Base-by-base conservation (phyloP, 78 protist species). In the Tieghemostelium lacteum region DNA sequence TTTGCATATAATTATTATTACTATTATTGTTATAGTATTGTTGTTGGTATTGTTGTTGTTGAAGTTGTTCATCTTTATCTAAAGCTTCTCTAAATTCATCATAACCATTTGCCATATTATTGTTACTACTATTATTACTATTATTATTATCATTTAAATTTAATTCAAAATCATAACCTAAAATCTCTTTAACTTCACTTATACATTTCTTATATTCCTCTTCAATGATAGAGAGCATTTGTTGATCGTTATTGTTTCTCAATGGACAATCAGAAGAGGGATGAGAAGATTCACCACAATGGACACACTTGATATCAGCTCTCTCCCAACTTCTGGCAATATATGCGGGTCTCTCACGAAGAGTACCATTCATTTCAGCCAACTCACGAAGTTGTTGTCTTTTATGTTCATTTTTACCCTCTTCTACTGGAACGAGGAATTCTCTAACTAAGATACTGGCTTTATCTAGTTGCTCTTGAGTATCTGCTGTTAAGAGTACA, bases 311-410 rank as follows among this genome's bases (percentile, higher is more conserved):
- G 19, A 93, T 85, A 31, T 76, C 89, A 4, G 72, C 92, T 10
- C 78, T 60, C 1, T 49, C 55, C 85, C 86, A 91, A n/a, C 54
- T 39, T 40, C 54, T 60, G 7, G 87, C 74, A 42, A 75, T 57
- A 28, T 62, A 93, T 0, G 88, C 85, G 5, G 91, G 80, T 22
- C 94, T 61, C 29, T 93, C 95, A 33, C 95, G 45, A 3, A 96
- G 95, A 1, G 98, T 97, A 39, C 98, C 98, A 65, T 97, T 95
- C 92, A 95, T 75, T 31, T 78, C 67, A 0, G 98, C 98, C 50
- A 97, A 86, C 58, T 95, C 96, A 29, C 96, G 73, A 36, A 97
- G 89, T 91, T 97, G 98, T 69, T 57, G 74, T 36, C 88, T 50
- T 87, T 97, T 97, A 75, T 83, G 94, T 72, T 96, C 98, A 85